A percentile compares a stretch with the other conserved stretches of the same genome.
These are phyloP conservation scores for Irpex sp. DNA, from an alignment of 1,284 basidiomycete genomes.

Conservation along the genomic window DNA sequence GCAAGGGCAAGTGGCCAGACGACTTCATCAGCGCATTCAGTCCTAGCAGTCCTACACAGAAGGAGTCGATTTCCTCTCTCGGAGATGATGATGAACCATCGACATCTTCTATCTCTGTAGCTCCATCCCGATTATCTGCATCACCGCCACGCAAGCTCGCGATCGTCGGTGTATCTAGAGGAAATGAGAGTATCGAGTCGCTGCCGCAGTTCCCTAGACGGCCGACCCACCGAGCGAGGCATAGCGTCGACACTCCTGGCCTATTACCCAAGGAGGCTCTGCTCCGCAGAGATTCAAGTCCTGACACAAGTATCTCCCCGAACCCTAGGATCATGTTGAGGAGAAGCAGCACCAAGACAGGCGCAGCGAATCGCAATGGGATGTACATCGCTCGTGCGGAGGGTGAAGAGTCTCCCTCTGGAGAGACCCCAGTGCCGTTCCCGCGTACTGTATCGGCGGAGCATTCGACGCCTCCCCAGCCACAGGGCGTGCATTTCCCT, in stretches of 20 bases:
- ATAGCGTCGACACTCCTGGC: constrained; percentile 44
- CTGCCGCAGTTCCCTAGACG: constrained; percentile 46
- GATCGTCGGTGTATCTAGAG: constrained; percentile 41
- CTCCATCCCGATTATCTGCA: constrained; percentile 40
- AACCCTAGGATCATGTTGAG: constrained; percentile 47
- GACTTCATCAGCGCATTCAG: constrained; percentile 64
- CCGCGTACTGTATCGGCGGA: constrained; percentile 54
- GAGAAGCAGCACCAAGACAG: constrained; percentile 52
- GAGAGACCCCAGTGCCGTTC: constrained; percentile 51
- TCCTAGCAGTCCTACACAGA: constrained; percentile 18
- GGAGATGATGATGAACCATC: constrained; percentile 23
- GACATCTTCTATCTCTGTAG: constrained; percentile 23
- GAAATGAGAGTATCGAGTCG: constrained; percentile 42
- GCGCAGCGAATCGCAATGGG: constrained; percentile 39
- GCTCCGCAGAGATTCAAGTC: constrained; percentile 52
- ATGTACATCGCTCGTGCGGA: constrained; percentile 38
- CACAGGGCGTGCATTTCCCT: constrained; percentile 32
- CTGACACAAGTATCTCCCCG: constrained; percentile 37
- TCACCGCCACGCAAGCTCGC: constrained; percentile 58
- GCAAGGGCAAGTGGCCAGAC: constrained; percentile 80
- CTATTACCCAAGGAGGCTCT: constrained; percentile 57
- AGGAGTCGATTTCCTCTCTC: constrained; percentile 21
- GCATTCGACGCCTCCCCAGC: constrained; percentile 35
- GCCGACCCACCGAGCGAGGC: constrained; percentile 59
- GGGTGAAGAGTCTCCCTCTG: constrained; percentile 23